phyloP scores from a whole-genome alignment of 1,139 yeast species.

The Yamadazyma membranifaciens region DNA sequence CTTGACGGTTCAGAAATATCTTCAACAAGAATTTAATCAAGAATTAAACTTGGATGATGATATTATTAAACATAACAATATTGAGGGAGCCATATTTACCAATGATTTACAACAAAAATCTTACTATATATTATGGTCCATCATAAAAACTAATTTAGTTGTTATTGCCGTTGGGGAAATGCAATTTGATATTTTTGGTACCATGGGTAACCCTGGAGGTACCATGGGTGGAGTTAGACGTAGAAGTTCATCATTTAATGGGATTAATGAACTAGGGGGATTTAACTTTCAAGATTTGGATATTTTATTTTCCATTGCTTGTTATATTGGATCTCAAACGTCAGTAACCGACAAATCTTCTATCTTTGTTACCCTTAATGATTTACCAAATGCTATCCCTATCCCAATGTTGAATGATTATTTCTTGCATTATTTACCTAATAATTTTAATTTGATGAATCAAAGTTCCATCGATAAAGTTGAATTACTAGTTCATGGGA shows the following conservation, averaged over 20 bases:
- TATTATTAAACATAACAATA: conserved; percentile 18
- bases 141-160: conserved; percentile 20
- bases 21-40: conserved; percentile 5
- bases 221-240: conserved; percentile 19
- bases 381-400: conserved; percentile 37
- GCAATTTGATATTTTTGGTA: conserved; percentile 24
- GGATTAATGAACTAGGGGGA: conserved; percentile 42
- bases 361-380: conserved; percentile 27
- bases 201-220: conserved; percentile 18
- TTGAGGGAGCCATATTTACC: conserved; percentile 41
- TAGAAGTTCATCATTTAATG: conserved; percentile 38
- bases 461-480: conserved; percentile 21
- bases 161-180: conserved; percentile 40
- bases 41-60: conserved; percentile 1
- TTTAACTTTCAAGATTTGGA: conserved; percentile 44
- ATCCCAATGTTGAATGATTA: conserved; percentile 39
- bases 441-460: conserved; percentile 16
- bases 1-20: conserved; percentile 5
- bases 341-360: conserved; percentile 14
- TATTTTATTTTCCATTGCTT: conserved; percentile 33
- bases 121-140: conserved; percentile 36
- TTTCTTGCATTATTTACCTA: conserved; percentile 34
- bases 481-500: conserved; percentile 24
- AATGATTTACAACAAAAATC: conserved; percentile 40
- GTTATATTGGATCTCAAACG: conserved; percentile 27